These are phyloP conservation scores for Atalantia buxifolia DNA, from an alignment of 345 rosid genomes.

Conservation along the genomic window DNA sequence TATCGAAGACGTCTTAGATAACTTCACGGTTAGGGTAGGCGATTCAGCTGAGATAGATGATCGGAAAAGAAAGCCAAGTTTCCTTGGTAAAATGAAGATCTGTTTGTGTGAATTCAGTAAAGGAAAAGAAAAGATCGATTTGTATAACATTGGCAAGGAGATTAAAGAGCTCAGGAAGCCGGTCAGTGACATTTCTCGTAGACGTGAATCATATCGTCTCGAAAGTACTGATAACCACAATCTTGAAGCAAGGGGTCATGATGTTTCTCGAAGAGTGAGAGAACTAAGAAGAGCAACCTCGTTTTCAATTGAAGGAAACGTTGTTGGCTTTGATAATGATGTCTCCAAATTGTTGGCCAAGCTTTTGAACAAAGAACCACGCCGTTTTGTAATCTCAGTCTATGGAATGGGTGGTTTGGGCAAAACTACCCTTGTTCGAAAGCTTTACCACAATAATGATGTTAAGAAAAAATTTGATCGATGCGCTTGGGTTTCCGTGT, in stretches of 20 bases:
- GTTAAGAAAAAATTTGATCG: neutral
- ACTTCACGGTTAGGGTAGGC: neutral
- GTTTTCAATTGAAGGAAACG: slow-evolving; percentile 2
- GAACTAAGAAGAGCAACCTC: neutral
- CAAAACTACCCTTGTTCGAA: slow-evolving; percentile 22
- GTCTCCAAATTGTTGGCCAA: slow-evolving; percentile 1
- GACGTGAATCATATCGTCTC: neutral
- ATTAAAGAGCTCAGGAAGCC: neutral
- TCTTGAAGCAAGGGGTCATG: neutral
- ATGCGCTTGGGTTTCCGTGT: slow-evolving; percentile 21
- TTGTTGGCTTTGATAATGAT: slow-evolving; percentile 17
- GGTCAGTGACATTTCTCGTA: neutral
- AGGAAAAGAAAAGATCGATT: neutral
- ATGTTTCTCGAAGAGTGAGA: neutral
- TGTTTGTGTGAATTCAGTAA: neutral
- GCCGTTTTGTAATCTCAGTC: slow-evolving; percentile 7
- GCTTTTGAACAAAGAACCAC: neutral
- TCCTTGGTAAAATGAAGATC: neutral
- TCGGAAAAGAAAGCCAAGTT: neutral
- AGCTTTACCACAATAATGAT: slow-evolving; percentile 13
- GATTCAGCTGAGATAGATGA: neutral
- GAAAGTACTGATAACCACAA: neutral
- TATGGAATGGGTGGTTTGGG: slow-evolving; percentile 32
- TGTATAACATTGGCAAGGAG: neutral
- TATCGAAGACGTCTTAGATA: slow-evolving; percentile 33